Percentiles rank a stretch among this genome's conserved stretches.
Conservation (phyloP, 179 eudicot genomes). For the Spinacia oleracea region DNA sequence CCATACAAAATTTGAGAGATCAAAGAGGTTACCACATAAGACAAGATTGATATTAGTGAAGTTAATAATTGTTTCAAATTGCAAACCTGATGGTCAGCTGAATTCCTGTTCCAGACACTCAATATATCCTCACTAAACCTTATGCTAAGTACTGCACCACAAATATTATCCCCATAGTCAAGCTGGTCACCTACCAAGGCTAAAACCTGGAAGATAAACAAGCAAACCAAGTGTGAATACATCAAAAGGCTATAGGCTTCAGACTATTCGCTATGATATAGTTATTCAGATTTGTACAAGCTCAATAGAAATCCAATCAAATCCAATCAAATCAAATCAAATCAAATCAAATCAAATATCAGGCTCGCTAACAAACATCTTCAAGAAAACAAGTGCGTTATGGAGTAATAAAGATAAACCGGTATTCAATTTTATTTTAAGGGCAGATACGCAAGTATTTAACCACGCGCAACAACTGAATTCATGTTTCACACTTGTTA, state of each 20-base stretch:
- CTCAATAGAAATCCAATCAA: neutral
- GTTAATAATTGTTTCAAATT: neutral
- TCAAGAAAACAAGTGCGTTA: no score
- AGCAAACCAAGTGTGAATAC: slow-evolving; percentile 4
- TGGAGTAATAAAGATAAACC: no score
- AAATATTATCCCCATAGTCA: slow-evolving; percentile 79
- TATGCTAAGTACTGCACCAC: slow-evolving; percentile 90
- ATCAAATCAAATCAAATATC: no score
- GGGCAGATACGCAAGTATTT: no score
- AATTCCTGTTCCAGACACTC: slow-evolving; percentile 95
- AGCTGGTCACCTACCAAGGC: slow-evolving; percentile 93
- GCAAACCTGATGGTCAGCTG: slow-evolving; percentile 83
- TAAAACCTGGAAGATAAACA: slow-evolving; percentile 50
- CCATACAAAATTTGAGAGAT: neutral
- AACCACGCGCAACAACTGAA: neutral
- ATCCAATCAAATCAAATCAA: no score
- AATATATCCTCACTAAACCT: slow-evolving; percentile 89
- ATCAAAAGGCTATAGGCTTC: neutral
- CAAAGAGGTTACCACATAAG: neutral
- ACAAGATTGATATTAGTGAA: neutral
- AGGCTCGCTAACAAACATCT: no score
- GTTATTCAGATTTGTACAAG: neutral
- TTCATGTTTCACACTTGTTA: no score
- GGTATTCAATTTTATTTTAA: no score
- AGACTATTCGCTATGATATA: neutral